Percentiles rank a stretch among this genome's conserved stretches.
Conservation (phyloP, 768 basidiomycete species). For the Collybia sordida region DNA sequence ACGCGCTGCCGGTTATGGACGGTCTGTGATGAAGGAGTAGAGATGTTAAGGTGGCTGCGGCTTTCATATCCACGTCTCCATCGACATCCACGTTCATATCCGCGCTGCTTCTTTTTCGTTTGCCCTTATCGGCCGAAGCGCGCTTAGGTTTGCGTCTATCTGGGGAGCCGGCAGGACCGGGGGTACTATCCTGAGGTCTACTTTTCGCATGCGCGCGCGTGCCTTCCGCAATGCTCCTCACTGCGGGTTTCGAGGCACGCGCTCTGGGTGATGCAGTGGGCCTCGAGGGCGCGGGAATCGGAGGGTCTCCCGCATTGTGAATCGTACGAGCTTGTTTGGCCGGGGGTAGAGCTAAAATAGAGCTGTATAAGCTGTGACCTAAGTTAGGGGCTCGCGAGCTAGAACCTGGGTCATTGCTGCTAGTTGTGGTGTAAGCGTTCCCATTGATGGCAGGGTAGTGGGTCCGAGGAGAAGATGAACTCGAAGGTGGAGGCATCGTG, state of each 20-base stretch:
- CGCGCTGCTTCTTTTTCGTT: slow-evolving; percentile 37
- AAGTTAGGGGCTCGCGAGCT: slow-evolving; percentile 32
- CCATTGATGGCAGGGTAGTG: slow-evolving; percentile 38
- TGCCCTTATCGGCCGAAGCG: slow-evolving; percentile 44
- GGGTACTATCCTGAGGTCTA: slow-evolving; percentile 26
- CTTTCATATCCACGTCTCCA: slow-evolving; percentile 76
- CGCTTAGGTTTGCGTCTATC: slow-evolving; percentile 43
- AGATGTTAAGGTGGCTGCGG: slow-evolving; percentile 77
- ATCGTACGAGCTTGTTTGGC: slow-evolving; percentile 78
- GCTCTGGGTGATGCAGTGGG: slow-evolving; percentile 44
- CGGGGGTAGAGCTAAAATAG: slow-evolving; percentile 77
- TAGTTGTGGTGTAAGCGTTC: slow-evolving; percentile 26
- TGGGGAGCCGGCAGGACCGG: slow-evolving; percentile 33
- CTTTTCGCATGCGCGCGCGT: slow-evolving; percentile 46
- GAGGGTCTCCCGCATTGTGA: slow-evolving; percentile 71
- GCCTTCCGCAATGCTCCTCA: slow-evolving; percentile 45
- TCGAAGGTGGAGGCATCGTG: slow-evolving; percentile 45
- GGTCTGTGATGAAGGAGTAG: slow-evolving; percentile 66
- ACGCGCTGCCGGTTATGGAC: slow-evolving; percentile 55
- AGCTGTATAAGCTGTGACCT: slow-evolving; percentile 66
- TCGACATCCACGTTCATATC: slow-evolving; percentile 41
- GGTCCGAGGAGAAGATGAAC: slow-evolving; percentile 41
- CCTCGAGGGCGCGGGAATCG: slow-evolving; percentile 51
- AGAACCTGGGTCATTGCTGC: slow-evolving; percentile 29
- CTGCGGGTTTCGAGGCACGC: slow-evolving; percentile 36